These are phyloP conservation scores for Cryphonectria nitschkei DNA, from an alignment of 2,329 filamentous ascomycete genomes.

Conservation along the genomic window DNA sequence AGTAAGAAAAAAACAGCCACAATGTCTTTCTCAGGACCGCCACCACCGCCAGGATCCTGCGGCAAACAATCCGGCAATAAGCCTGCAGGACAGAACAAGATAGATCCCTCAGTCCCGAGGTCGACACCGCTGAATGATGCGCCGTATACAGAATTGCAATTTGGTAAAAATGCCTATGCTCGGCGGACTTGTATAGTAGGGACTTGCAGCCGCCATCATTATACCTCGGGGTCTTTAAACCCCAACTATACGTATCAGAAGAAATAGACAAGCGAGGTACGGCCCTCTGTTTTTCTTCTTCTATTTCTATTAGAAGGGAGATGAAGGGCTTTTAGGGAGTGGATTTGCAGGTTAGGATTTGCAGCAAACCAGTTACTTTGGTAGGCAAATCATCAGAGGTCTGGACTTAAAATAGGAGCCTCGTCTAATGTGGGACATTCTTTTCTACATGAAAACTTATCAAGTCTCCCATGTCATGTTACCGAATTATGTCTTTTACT, in stretches of 20 bases:
- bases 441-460: too few relatives aligned
- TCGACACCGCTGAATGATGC: background rate
- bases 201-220: background rate
- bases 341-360: too few relatives aligned
- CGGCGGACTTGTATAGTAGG: background rate
- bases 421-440: too few relatives aligned
- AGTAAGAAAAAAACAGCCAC: background rate
- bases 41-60: background rate
- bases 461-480: too few relatives aligned
- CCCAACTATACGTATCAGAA: background rate
- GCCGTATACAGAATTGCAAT: background rate
- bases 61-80: background rate
- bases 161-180: background rate
- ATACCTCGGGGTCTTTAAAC: background rate
- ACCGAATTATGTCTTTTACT: too few relatives aligned
- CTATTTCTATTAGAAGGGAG: too few relatives aligned
- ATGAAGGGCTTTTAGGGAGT: too few relatives aligned
- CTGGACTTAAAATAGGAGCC: too few relatives aligned
- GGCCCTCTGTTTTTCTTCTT: too few relatives aligned
- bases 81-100: background rate
- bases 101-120: background rate
- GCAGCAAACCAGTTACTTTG: too few relatives aligned
- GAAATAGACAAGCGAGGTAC: background rate
- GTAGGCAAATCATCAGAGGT: too few relatives aligned
- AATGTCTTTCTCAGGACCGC: constrained; percentile 6